These are phyloP conservation scores for Linum usitatissimum DNA, from an alignment of 345 rosid genomes.

Conservation along the genomic window DNA sequence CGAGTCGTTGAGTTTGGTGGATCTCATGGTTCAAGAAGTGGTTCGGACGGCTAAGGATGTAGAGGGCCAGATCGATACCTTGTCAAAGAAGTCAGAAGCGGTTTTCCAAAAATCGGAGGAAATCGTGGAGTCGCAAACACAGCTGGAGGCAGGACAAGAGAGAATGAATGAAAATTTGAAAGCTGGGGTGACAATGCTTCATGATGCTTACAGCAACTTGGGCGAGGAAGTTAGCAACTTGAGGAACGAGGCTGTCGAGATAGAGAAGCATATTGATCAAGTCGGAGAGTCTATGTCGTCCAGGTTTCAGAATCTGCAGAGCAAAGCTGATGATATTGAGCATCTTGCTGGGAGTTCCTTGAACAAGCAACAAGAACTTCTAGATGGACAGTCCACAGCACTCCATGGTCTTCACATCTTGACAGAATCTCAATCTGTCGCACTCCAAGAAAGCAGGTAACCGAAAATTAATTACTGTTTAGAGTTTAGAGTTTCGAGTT, in stretches of 20 bases:
- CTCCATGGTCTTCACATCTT: too few species aligned
- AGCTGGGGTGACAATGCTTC: slow-evolving; percentile 50
- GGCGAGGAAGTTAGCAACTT: slow-evolving; percentile 38
- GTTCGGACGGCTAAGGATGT: slow-evolving; percentile 38
- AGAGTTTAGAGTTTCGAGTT: too few species aligned
- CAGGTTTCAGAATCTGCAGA: slow-evolving; percentile 46
- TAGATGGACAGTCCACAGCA: too few species aligned
- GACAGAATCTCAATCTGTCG: too few species aligned
- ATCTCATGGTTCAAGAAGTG: slow-evolving; percentile 40
- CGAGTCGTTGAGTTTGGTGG: slow-evolving; percentile 41
- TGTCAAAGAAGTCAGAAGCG: slow-evolving; percentile 38
- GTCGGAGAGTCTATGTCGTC: slow-evolving; percentile 43
- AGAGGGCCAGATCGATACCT: slow-evolving; percentile 30
- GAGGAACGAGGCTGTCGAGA: slow-evolving; percentile 40
- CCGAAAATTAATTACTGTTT: too few species aligned
- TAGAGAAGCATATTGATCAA: slow-evolving; percentile 43
- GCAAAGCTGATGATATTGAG: slow-evolving; percentile 52
- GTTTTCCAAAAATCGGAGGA: slow-evolving; percentile 43
- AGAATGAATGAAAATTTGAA: slow-evolving; percentile 46
- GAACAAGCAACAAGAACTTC: slow-evolving; percentile 48
- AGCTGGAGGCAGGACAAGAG: slow-evolving; percentile 44
- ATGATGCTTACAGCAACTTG: slow-evolving; percentile 35
- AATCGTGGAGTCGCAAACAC: slow-evolving; percentile 49
- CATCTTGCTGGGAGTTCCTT: slow-evolving; percentile 43
- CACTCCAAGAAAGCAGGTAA: too few species aligned